Evolutionary conservation across 805 yeast genomes (phyloP), one percentile per base, ranked within the genome.

Genomic region (baker's yeast (Saccharomyces cerevisiae)): DNA sequence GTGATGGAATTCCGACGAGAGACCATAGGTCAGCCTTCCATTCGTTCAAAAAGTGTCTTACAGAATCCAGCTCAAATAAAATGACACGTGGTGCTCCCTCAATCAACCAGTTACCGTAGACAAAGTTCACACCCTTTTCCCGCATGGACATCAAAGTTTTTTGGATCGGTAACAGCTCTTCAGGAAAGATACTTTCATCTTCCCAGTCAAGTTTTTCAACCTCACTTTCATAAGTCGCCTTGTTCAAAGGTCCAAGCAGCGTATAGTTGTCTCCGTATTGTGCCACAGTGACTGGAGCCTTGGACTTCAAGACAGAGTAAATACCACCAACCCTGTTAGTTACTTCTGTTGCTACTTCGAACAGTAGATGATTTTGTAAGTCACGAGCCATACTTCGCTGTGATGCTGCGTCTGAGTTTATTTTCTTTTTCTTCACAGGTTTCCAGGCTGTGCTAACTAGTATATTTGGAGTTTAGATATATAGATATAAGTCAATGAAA

Each of bases 311-410:
- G 52, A 92, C 99, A 9, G 98, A 91, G 75, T 92, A 92, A 70
- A 92, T 92, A 36, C 99, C 99, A 51, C 99, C 99, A 26, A 92
- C 98, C 65, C 95, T 79, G 76, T 94, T 91, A 65, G 98, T 97
- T 51, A 92, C 97, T 70, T 92, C 99, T 1, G 99, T 92, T 57
- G 98, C 96, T 48, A 89, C 87, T 75, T 92, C 99, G 66, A 92
- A 90, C 50, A 94, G 79, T 53, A 91, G 76, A 68, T 89, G 97
- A 70, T 88, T 85, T 64, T 85, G 82, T 58, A 92, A 84, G 76
- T 89, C 96, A 73, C 98, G 81, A 31, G 86, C 74, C 89, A 86
- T 85, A 6, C 14, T 36, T 21, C 11, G 11, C 43, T 10, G 43
- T n/a, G 11, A 24, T 36, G 22, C 24, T 36, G 11, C 13, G 5